phyloP scores from a whole-genome alignment of 768 basidiomycete genomes.

The Scleroderma bovista region DNA sequence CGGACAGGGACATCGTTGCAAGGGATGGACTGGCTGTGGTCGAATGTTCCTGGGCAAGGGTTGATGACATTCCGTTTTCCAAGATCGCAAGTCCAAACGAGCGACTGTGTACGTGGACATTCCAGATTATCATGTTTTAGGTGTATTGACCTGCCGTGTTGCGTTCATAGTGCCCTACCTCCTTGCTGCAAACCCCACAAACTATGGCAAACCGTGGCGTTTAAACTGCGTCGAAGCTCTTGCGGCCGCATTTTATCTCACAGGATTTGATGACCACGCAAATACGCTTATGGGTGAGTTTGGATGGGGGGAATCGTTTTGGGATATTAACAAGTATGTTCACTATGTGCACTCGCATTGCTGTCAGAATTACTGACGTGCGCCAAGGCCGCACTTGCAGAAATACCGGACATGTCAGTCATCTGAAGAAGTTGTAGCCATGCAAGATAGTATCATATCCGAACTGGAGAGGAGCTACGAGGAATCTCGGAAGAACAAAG shows the following conservation, averaged over 20 bases:
- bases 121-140: not conserved
- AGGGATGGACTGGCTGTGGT: slow-evolving; percentile 88
- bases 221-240: slow-evolving; percentile 93
- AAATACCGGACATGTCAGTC: slow-evolving; percentile 70
- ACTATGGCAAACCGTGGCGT: slow-evolving; percentile 96
- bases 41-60: slow-evolving; percentile 95
- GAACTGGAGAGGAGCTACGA: slow-evolving; percentile 62
- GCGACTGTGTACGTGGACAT: slow-evolving; percentile 61
- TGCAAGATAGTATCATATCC: slow-evolving; percentile 64
- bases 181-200: slow-evolving; percentile 92
- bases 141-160: not conserved
- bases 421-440: slow-evolving; percentile 48
- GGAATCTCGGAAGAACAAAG: slow-evolving; percentile 46
- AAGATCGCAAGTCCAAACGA: slow-evolving; percentile 95
- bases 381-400: slow-evolving; percentile 47
- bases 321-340: slow-evolving; percentile 69
- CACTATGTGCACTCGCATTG: not conserved
- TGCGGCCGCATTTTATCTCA: slow-evolving; percentile 93
- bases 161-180: slow-evolving; percentile 78
- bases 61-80: slow-evolving; percentile 90
- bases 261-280: slow-evolving; percentile 78
- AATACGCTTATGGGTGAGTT: slow-evolving; percentile 75
- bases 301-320: slow-evolving; percentile 90
- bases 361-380: not conserved
- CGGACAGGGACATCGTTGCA: slow-evolving; percentile 76